A percentile compares a stretch with the other conserved stretches of the same genome.
Conservation (phyloP, 106 monocot genomes). For the Dioscorea zingiberensis region DNA sequence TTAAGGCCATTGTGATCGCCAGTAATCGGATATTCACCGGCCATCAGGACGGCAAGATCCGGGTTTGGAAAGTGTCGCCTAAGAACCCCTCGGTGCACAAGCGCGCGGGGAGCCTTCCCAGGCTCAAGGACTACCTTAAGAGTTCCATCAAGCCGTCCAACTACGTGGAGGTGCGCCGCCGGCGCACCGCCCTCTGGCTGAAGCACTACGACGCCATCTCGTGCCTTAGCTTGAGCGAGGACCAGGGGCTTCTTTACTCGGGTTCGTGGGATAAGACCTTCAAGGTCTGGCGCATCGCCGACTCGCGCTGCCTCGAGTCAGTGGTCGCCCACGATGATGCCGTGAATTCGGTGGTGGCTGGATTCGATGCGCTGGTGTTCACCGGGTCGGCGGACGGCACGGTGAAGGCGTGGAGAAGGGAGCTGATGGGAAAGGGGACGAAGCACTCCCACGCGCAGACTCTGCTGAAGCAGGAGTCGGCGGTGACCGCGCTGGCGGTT, state of each 20-base stretch:
- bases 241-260: constrained; percentile 46
- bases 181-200: constrained; percentile 28
- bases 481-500: constrained; percentile 55
- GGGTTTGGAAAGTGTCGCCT: constrained; percentile 34
- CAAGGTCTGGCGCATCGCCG: constrained; percentile 63
- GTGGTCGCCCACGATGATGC: constrained; percentile 53
- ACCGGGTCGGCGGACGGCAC: constrained; percentile 74
- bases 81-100: constrained; percentile 27
- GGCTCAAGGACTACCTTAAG: constrained; percentile 35
- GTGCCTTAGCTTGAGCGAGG: constrained; percentile 40
- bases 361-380: constrained; percentile 41
- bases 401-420: constrained; percentile 60
- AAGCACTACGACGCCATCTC: constrained; percentile 54
- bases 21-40: constrained; percentile 51
- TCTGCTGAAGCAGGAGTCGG: constrained; percentile 40
- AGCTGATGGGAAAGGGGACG: constrained; percentile 18
- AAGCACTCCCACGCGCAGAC: constrained; percentile 27
- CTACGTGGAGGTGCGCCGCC: constrained; percentile 48
- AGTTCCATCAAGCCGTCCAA: constrained; percentile 49
- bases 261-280: constrained; percentile 69
- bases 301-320: constrained; percentile 55
- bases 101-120: constrained; percentile 28
- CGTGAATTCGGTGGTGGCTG: constrained; percentile 40
- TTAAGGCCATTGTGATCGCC: constrained; percentile 59
- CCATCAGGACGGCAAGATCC: constrained; percentile 64